A percentile compares a stretch with the other conserved stretches of the same genome.
phyloP scores from a whole-genome alignment of 225 moss, liverwort and hornwort species.

The Polytrichum formosum region DNA sequence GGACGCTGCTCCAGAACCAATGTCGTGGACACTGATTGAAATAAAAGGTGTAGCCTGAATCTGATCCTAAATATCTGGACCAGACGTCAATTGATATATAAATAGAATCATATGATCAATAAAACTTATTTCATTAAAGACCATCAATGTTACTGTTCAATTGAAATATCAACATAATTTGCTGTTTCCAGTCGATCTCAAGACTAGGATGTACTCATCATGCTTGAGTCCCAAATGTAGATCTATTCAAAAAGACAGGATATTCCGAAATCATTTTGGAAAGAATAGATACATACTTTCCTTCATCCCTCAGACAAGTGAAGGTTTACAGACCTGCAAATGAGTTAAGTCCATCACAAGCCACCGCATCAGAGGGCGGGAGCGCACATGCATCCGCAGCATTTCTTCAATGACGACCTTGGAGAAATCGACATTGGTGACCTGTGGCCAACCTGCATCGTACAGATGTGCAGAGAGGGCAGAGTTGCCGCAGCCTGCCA shows the following conservation, averaged over 20 bases:
- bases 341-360: constrained; percentile 86
- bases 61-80: too few species aligned
- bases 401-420: constrained; percentile 83
- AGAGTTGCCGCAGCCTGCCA: constrained; percentile 86
- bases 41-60: too few species aligned
- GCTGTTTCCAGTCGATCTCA: background rate
- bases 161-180: background rate
- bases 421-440: constrained; percentile 86
- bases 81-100: too few species aligned
- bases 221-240: too few species aligned
- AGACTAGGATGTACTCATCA: background rate
- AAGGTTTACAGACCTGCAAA: constrained; percentile 52
- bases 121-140: too few species aligned
- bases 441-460: constrained; percentile 67
- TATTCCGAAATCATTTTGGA: too few species aligned
- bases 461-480: constrained; percentile 80
- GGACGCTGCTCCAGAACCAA: background rate
- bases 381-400: constrained; percentile 85
- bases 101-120: too few species aligned
- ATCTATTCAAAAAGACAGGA: background rate
- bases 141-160: background rate
- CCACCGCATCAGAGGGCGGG: constrained; percentile 86
- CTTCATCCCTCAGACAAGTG: too few species aligned
- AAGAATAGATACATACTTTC: too few species aligned
- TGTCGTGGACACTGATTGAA: too few species aligned